phyloP scores from a whole-genome alignment of 305 asterid genomes.

The Ilex paraguariensis region DNA sequence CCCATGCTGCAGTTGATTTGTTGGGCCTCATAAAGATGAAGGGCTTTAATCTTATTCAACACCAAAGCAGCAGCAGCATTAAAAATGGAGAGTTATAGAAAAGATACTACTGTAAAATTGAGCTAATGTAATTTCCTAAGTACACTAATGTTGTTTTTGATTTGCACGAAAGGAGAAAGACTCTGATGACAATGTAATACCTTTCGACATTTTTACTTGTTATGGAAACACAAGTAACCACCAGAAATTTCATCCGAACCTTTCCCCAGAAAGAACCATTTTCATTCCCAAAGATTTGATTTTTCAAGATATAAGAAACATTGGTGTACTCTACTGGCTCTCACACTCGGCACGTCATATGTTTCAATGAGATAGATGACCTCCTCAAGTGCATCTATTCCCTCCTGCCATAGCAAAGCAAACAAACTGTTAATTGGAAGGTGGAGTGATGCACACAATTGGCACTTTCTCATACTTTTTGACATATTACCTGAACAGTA shows the following conservation, averaged over 20 bases:
- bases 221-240: constrained; percentile 94
- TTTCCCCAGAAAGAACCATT: constrained; percentile 99
- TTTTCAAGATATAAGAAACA: constrained; percentile 99
- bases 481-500: constrained; percentile 73
- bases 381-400: constrained; percentile 94
- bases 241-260: constrained; percentile 99
- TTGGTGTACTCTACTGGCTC: constrained; percentile 99
- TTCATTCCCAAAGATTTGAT: constrained; percentile 94
- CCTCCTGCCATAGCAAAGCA: constrained; percentile 69
- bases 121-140: background rate
- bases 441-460: background rate
- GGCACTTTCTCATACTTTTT: background rate
- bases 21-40: constrained; percentile 98
- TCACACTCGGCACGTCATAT: constrained; percentile 89
- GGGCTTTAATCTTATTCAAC: constrained; percentile 79
- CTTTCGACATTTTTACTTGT: constrained; percentile 93
- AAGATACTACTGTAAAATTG: background rate
- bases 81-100: background rate
- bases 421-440: constrained; percentile 3
- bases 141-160: too few relatives aligned
- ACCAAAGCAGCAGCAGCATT: constrained; percentile 11
- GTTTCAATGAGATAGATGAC: constrained; percentile 95
- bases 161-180: background rate
- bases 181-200: constrained; percentile 20
- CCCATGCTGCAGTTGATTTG: constrained; percentile 98